Percentiles rank a stretch among this genome's conserved stretches.
Conservation (phyloP, 1,139 yeast species). For the Meyerozyma smithsonii region DNA sequence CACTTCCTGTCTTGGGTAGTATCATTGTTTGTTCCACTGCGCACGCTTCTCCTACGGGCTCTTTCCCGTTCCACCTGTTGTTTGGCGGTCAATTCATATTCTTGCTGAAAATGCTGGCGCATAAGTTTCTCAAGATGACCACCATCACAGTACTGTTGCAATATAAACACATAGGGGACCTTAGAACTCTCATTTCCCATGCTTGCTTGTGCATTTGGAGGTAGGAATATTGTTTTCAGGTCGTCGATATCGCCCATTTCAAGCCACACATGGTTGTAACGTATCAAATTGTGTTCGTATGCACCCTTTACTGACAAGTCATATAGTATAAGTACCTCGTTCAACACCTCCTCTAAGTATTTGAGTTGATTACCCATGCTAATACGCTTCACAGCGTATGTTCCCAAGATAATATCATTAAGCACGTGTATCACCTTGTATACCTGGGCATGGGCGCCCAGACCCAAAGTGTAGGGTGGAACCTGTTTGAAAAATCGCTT, state of each 20-base stretch:
- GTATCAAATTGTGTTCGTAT: constrained; percentile 57
- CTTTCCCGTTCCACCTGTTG: constrained; percentile 26
- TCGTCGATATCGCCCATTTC: constrained; percentile 64
- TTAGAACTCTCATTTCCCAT: constrained; percentile 9
- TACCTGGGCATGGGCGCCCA: constrained; percentile 83
- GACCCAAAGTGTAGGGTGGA: constrained; percentile 49
- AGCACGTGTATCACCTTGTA: constrained; percentile 77
- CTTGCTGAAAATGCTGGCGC: constrained; percentile 22
- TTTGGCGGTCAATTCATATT: constrained; percentile 20
- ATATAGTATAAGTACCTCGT: constrained; percentile 67
- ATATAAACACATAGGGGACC: constrained; percentile 78
- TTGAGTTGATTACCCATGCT: constrained; percentile 73
- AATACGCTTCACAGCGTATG: constrained; percentile 79
- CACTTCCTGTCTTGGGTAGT: constrained; percentile 20
- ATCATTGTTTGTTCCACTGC: constrained; percentile 4
- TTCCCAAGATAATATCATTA: constrained; percentile 66
- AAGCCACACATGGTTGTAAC: constrained; percentile 90
- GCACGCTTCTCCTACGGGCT: constrained; percentile 16
- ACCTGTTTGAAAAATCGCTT: constrained; percentile 56
- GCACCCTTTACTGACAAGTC: constrained; percentile 40
- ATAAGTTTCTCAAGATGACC: constrained; percentile 78
- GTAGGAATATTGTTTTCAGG: constrained; percentile 27
- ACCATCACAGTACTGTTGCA: constrained; percentile 85
- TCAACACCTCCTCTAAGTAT: constrained; percentile 64
- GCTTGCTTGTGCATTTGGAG: constrained; percentile 9